Evolutionary conservation across 2,329 filamentous ascomycete genomes (phyloP), one percentile per base, ranked within the genome.

Genomic region (Diaporthe citrichinensis): DNA sequence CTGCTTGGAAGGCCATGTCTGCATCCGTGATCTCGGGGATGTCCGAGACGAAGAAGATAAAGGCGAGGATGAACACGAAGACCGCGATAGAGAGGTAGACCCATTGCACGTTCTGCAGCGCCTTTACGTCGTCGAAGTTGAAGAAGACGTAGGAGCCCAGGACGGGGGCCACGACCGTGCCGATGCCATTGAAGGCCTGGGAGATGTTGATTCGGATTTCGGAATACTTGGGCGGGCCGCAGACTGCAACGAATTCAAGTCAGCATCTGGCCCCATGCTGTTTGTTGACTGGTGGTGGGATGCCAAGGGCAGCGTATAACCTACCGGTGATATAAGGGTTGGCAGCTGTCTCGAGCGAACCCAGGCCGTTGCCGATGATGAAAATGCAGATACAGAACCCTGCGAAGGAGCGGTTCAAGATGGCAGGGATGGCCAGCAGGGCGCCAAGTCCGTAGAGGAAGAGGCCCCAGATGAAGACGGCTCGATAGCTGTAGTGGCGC

Each of bases 171-270:
- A 95, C 87, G 65, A 95, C 92, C 12, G 92, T 93, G 49, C 93
- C 94, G 65, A 95, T 90, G 72, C 92, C 94, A 80, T 95, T 94
- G 84, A 95, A 93, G 72, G 93, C 92, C 82, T 96, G 94, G 1
- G 93, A 92, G 71, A 95, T 85, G 84, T 95, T 94, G 85, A 96
- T 91, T 78, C 94, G 91, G 77, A 95, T 84, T 80, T 94, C 93
- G 8, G 93, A 91, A 82, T 92, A 94, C 78, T 90, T 89, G 10
- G 94, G 92, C 4, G 94, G 94, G 65, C 87, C 87, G 78, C 87
- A 88, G 31, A 88, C 81, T 81, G 58, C 80, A 83, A 34, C 15
- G 10, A 12, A 7, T 17, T 7, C 1, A 6, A 6, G 20, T 77
- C 46, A 68, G 68, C 10, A 2, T 12, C 4, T 20, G 6, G 6